Evolutionary conservation across 768 basidiomycete genomes (phyloP).

Genomic region (Leccinellum rugosiceps): DNA sequence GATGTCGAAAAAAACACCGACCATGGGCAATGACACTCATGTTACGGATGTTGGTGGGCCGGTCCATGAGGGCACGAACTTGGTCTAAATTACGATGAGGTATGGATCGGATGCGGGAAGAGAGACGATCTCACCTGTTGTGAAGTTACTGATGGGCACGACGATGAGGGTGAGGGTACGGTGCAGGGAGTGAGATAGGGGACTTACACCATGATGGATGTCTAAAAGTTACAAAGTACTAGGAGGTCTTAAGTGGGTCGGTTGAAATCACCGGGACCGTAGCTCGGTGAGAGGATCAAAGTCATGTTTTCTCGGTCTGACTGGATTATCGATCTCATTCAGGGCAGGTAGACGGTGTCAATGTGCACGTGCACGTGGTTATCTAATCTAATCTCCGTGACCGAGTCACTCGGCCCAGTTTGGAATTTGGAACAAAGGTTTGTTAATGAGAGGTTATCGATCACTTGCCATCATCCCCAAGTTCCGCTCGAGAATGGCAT

Average conservation of each 20-base stretch:
- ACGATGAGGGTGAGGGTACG: slow-evolving; percentile 28
- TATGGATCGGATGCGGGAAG: background rate
- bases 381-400: slow-evolving; percentile 20
- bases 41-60: slow-evolving; percentile 89
- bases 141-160: slow-evolving; percentile 70
- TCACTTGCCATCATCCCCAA: slow-evolving; percentile 9
- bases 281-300: slow-evolving; percentile 15
- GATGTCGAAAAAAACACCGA: slow-evolving; percentile 36
- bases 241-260: slow-evolving; percentile 5
- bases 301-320: slow-evolving; percentile 7
- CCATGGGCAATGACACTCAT: slow-evolving; percentile 94
- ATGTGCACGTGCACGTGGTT: background rate
- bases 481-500: slow-evolving; percentile 22
- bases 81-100: slow-evolving; percentile 53
- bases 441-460: slow-evolving; percentile 22
- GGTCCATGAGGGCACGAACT: slow-evolving; percentile 86
- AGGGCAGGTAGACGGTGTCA: slow-evolving; percentile 36
- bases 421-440: background rate
- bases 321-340: slow-evolving; percentile 44
- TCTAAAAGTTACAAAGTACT: slow-evolving; percentile 43
- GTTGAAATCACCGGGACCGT: slow-evolving; percentile 29
- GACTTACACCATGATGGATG: slow-evolving; percentile 82
- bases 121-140: slow-evolving; percentile 59
- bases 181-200: slow-evolving; percentile 3
- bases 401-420: slow-evolving; percentile 8